Evolutionary conservation across 495 filamentous ascomycete genomes (phyloP), one percentile per base, ranked within the genome.

Genomic region (Podospora pseudoanserina): DNA sequence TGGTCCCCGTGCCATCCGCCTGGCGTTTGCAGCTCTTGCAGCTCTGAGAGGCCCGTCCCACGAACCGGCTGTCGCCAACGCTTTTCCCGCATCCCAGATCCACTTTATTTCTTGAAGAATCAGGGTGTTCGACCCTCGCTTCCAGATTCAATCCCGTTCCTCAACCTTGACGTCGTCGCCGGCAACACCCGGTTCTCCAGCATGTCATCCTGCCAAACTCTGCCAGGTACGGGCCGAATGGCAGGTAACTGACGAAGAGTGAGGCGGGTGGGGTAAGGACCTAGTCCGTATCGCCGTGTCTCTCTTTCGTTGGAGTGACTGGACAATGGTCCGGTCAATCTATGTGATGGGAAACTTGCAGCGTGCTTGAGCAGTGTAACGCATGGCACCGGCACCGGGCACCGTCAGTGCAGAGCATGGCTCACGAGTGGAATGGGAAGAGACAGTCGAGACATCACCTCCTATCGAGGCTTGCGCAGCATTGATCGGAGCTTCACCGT

Each of bases 341-440:
- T 64, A 70, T 70, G 65, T 64, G 64, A 67, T 64, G 68, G 68
- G 62, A 63, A 26, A 60, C 68, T 58, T 66, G 66, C 69, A 71
- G 62, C 68, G 13, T 34, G 53, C 55, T 58, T 58, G n/a, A 58
- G n/a, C 55, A 7, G 68, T 70, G 68, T 61, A 57, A 70, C 65
- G 32, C 28, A 44, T 28, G 32, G 65, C 32, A 19, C 68, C 60
- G 32, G 64, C 53, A 59, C 20, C n/a, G 32, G 32, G 65, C 32
- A 27, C 68, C 60, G 32, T 67, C 53, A 59, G 11, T 32, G 18
- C 64, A 56, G 55, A 65, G 32, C 53, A 54, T 55, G 60, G 64
- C 68, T 64, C 32, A 27, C 65, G 65, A 64, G 65, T 54, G 55
- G 64, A 39, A 39, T 34, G 19, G 28, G 11, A 18, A 18, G 53